Evolutionary conservation across 139 green algal species (phyloP).

Genomic region (Chlamydomonas sp.): DNA sequence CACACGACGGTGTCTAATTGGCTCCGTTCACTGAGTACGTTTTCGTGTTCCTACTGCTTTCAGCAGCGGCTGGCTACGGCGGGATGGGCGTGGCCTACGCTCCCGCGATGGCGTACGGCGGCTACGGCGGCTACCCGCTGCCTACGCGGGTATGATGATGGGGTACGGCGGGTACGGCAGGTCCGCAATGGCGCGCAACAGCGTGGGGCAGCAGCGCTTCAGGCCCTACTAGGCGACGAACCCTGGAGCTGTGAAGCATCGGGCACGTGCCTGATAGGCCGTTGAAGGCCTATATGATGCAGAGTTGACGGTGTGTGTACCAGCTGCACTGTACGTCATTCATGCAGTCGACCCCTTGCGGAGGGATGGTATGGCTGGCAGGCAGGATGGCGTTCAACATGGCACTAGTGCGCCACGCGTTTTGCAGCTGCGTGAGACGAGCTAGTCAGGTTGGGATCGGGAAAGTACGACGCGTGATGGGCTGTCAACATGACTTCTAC

Average conservation of each 20-base stretch:
- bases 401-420: too few relatives aligned
- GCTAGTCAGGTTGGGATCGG: too few relatives aligned
- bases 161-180: slow-evolving; percentile 33
- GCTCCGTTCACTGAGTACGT: neutral
- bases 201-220: slow-evolving; percentile 24
- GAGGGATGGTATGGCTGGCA: too few relatives aligned
- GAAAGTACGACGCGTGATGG: too few relatives aligned
- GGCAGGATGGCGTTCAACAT: too few relatives aligned
- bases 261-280: neutral
- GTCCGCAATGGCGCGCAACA: slow-evolving; percentile 11
- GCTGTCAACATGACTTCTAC: too few relatives aligned
- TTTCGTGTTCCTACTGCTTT: neutral
- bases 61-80: slow-evolving; percentile 1
- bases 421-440: too few relatives aligned
- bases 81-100: slow-evolving; percentile 35
- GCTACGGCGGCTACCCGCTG: slow-evolving; percentile 28
- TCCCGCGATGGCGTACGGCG: slow-evolving; percentile 28
- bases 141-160: neutral
- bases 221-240: slow-evolving; percentile 20
- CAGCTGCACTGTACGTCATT: too few relatives aligned
- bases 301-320: too few relatives aligned
- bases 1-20: neutral
- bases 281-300: neutral
- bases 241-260: neutral
- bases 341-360: too few relatives aligned